Base-by-base conservation (phyloP, 1,139 yeast genomes). In the Suhomyces chickasaworum region DNA sequence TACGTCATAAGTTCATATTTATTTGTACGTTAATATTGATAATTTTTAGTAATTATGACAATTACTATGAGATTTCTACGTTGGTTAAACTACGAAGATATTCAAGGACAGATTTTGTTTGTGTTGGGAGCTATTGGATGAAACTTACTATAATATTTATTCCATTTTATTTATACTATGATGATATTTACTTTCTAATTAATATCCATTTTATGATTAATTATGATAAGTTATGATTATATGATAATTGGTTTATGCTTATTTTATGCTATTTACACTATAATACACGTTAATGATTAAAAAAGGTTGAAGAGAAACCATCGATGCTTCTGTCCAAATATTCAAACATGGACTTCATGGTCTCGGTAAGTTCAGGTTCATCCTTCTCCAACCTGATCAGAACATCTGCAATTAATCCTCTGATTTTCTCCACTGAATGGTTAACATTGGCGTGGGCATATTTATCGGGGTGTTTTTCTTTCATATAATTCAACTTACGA, bases 341-440 rank as follows among this genome's bases (percentile, higher is more conserved):
- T 15, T 41, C 48, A 40, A 69, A 63, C 50, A 68, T 53, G 15
- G 56, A 58, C 3, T 51, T 44, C 7, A 61, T 55, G 33, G 60
- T 50, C 3, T 37, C 39, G 18, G 53, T 51, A 16, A 71, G 53
- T 34, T 67, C 69, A 1, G 40, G 35, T 29, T 64, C 64, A 43
- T 73, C 77, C 37, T 63, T 59, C 8, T 60, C 58, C 37, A 73
- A 49, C 18, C 73, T 58, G 12, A 59, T 47, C 7, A 59, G 58
- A 9, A 71, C 59, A 48, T 72, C 73, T 4, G 73, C 75, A 21
- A 71, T 64, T 36, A 74, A 63, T 0, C 65, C 67, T 29, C 61
- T 58, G 39, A 72, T 45, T 37, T 53, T 53, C 16, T 44, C 47
- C 13, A 47, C 21, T 2, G 48, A 32, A 4, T n/a, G 13, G 2